phyloP scores from a whole-genome alignment of 345 rosid species.

The Rhodamnia argentea region DNA sequence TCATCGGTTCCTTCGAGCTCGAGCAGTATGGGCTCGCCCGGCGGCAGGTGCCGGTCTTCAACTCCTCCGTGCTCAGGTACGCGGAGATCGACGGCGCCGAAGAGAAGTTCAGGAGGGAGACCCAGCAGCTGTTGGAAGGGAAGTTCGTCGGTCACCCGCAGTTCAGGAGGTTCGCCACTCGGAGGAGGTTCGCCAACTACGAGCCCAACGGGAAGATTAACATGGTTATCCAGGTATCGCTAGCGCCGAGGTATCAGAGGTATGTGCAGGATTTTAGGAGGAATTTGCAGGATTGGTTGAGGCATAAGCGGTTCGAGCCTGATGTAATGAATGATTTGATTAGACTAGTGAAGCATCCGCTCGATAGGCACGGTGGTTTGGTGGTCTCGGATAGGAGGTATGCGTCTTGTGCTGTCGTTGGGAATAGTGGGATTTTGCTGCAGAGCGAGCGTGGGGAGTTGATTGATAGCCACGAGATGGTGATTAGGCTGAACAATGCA shows the following conservation, averaged over 20 bases:
- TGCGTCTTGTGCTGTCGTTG: constrained; percentile 81
- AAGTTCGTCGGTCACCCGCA: constrained; percentile 33
- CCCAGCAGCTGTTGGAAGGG: constrained; percentile 54
- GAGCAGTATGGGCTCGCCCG: constrained; percentile 1
- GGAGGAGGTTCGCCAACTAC: constrained; percentile 30
- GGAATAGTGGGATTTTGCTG: constrained; percentile 81
- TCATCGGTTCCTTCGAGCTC: constrained; percentile 18
- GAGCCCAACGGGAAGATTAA: constrained; percentile 8
- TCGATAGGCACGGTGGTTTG: constrained; percentile 37
- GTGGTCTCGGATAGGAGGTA: constrained; percentile 26
- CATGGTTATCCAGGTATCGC: not conserved
- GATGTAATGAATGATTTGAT: constrained; percentile 55
- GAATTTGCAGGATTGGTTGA: constrained; percentile 47
- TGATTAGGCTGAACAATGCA: constrained; percentile 84
- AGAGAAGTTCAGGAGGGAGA: constrained; percentile 39
- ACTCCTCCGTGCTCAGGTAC: constrained; percentile 56
- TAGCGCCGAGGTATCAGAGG: constrained; percentile 49
- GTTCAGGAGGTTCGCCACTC: constrained; percentile 31
- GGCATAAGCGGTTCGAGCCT: constrained; percentile 43
- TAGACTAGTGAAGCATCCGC: constrained; percentile 37
- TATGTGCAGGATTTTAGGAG: constrained; percentile 59
- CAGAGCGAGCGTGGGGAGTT: constrained; percentile 34
- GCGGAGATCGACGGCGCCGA: constrained; percentile 67
- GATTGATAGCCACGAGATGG: constrained; percentile 75
- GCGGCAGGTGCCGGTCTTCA: constrained; percentile 22